Evolutionary conservation across 2,329 filamentous ascomycete species (phyloP), one percentile per base, ranked within the genome.

Genomic region (Fonsecaea monophora): DNA sequence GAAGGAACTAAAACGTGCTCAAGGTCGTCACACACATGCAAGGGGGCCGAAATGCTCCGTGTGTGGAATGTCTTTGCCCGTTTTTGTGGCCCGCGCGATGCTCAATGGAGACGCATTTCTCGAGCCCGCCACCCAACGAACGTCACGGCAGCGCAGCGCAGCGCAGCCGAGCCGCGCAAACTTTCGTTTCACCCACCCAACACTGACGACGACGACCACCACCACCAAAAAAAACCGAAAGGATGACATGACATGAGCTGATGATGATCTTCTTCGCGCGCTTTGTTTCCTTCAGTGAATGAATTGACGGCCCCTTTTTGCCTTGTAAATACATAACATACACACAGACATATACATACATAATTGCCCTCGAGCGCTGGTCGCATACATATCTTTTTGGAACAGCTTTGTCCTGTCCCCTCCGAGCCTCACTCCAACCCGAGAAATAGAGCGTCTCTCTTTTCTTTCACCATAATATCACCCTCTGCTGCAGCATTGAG

Each of bases 41-140:
- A 2, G 25, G 25, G 25, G 25, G 25, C 25, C 25, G 25, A 25
- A 25, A 25, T 25, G 25, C 25, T 25, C 25, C 25, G 25, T 25
- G 25, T 25, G 25, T 25, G 25, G 25, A 25, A 25, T 25, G 25
- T 25, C 25, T 25, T 25, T 25, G 25, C 25, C 25, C 25, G 25
- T 25, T 25, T 2, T 25, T 25, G 25, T 25, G 25, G 25, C 25
- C 21, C 38, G 57, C 40, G 15, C 42, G 4, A 53, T 4, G 12
- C 59, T 18, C n/a, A 53, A 53, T 40, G 59, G 18, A 53, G 59
- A 40, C 30, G 45, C 59, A 61, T 53, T 53, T 38, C 9, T 60
- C 58, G 45, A 53, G 58, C 21, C 40, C 3, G 25, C 25, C 25
- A 25, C 25, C 25, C 25, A 25, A 25, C 25, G 25, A 25, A 25